Conservation (phyloP, 352 stramenopile species). For the Pythium guiyangense region DNA sequence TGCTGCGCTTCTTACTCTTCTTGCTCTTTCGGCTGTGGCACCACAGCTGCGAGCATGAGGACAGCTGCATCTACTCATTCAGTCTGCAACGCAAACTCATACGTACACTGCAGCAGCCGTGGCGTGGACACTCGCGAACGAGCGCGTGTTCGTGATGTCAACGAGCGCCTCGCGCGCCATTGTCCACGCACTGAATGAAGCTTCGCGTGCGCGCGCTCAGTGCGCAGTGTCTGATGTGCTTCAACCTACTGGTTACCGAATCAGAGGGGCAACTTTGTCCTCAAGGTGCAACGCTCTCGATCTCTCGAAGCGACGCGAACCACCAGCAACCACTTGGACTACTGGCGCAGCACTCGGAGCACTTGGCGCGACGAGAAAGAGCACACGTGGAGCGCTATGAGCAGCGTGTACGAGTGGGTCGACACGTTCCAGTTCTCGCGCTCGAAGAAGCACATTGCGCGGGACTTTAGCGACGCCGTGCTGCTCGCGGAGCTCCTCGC, state of each 20-base stretch:
- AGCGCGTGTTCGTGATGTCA: constrained; percentile 6
- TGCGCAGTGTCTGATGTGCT: too few relatives aligned
- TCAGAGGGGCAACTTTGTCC: background rate
- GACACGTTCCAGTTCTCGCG: constrained; percentile 42
- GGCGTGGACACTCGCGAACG: too few relatives aligned
- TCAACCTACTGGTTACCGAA: background rate
- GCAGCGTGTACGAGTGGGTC: constrained; percentile 34
- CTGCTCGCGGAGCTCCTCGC: constrained; percentile 45
- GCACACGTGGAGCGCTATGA: constrained; percentile 15
- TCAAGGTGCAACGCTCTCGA: background rate
- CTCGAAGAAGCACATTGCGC: constrained; percentile 23
- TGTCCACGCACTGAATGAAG: too few relatives aligned
- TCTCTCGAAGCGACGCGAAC: background rate
- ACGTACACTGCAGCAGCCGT: background rate
- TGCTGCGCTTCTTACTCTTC: background rate
- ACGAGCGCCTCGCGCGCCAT: constrained; percentile 1
- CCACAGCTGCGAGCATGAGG: background rate
- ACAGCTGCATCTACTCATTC: background rate
- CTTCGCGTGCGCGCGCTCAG: too few relatives aligned
- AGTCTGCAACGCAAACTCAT: background rate
- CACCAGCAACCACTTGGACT: background rate
- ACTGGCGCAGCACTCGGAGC: background rate
- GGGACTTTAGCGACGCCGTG: constrained; percentile 54
- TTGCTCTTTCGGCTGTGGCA: background rate
- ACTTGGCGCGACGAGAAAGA: background rate